Conservation (phyloP, 169 alveolate genomes). For the Plasmodium knowlesi region DNA sequence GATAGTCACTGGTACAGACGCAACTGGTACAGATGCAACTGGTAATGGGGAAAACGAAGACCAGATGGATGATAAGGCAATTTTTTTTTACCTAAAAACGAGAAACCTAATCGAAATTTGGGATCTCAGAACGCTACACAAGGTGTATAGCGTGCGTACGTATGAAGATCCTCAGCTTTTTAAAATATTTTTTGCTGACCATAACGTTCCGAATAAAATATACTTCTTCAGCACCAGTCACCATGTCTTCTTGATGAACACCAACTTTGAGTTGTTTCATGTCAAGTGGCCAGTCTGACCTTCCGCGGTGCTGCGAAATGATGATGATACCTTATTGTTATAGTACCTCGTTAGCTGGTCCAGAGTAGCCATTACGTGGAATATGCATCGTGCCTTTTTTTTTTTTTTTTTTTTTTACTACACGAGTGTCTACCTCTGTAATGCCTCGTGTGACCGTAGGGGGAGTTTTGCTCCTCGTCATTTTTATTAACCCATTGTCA, state of each 20-base stretch:
- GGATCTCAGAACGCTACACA: constrained; percentile 50
- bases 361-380: not conserved
- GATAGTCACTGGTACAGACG: too few species aligned
- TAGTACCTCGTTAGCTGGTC: not conserved
- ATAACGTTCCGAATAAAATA: constrained; percentile 27
- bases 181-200: constrained; percentile 37
- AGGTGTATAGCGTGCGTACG: constrained; percentile 36
- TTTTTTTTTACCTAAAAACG: constrained; percentile 42
- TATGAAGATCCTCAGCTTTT: constrained; percentile 40
- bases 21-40: not conserved
- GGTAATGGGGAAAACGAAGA: not conserved
- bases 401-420: not conserved
- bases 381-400: not conserved
- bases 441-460: not conserved
- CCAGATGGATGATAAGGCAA: constrained; percentile 25
- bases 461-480: not conserved
- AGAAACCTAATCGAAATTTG: constrained; percentile 66
- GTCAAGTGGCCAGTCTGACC: constrained; percentile 35
- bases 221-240: constrained; percentile 29
- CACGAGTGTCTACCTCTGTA: not conserved
- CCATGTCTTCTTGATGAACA: constrained; percentile 45
- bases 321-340: not conserved
- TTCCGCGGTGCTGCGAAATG: not conserved
- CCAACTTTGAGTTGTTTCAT: constrained; percentile 34
- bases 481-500: not conserved